Conservation (phyloP, 371 early-diverging fungal species). For the Syncephalastrum contaminatum region DNA sequence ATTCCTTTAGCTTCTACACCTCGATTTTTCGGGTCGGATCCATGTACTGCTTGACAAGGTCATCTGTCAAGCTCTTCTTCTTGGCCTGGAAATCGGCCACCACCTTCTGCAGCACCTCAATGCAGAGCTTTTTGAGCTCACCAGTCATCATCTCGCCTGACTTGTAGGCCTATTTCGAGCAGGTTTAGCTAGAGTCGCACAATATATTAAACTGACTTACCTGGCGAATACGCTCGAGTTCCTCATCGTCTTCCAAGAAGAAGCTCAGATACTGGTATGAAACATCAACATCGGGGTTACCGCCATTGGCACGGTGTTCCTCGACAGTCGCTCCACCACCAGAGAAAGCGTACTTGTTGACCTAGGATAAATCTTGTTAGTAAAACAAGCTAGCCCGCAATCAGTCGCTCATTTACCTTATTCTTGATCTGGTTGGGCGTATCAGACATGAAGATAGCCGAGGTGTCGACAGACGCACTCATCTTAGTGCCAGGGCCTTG, state of each 20-base stretch:
- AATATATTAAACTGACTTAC: slow-evolving; percentile 21
- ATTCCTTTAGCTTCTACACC: slow-evolving; percentile 8
- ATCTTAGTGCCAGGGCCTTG: slow-evolving; percentile 98
- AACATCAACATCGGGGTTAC: slow-evolving; percentile 98
- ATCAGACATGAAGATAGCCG: slow-evolving; percentile 97
- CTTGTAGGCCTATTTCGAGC: slow-evolving; percentile 64
- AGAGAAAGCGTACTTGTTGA: slow-evolving; percentile 96
- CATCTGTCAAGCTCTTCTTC: slow-evolving; percentile 66
- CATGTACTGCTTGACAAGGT: slow-evolving; percentile 67
- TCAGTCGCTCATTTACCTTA: slow-evolving; percentile 59
- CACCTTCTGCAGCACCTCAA: slow-evolving; percentile 83
- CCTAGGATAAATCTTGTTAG: slow-evolving; percentile 33
- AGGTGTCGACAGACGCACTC: slow-evolving; percentile 91
- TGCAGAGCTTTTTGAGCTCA: slow-evolving; percentile 94
- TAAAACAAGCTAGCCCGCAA: slow-evolving; percentile 2
- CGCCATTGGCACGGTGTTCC: slow-evolving; percentile 89
- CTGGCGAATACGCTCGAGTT: slow-evolving; percentile 73
- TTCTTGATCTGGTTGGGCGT: slow-evolving; percentile 95
- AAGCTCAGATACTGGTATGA: slow-evolving; percentile 96
- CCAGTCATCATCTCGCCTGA: slow-evolving; percentile 91
- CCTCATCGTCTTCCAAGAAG: slow-evolving; percentile 97
- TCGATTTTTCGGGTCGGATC: slow-evolving; percentile 49
- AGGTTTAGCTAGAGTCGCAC: neutral
- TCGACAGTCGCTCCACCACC: slow-evolving; percentile 96
- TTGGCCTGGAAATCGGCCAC: slow-evolving; percentile 87